Evolutionary conservation across 1,284 basidiomycete species (phyloP), one percentile per base, ranked within the genome.

Genomic region (Moniliophthora roreri): DNA sequence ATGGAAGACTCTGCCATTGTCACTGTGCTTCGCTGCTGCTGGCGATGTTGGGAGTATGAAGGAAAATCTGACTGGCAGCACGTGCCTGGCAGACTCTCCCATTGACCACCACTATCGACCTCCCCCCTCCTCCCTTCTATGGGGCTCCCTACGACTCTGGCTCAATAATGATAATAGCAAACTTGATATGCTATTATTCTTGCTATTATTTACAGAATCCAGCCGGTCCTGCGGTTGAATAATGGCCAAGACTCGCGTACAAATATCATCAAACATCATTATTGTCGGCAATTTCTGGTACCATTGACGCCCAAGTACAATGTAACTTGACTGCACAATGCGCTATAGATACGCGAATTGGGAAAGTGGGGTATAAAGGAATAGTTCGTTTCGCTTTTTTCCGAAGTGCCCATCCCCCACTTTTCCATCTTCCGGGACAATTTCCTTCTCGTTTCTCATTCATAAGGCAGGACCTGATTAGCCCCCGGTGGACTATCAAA

Each of bases 1-100:
- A 71, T 66, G 49, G 70, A 23, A 21, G 51, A 32, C 20, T 82
- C 79, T 21, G 79, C 64, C 81, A 81, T 82, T 41, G 18, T 39
- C 40, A 20, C n/a, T 13, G 37, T n/a, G 20, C 6, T 36, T n/a
- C n/a, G 15, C 21, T 26, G 18, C 21, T 18, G 20, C 6, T 6
- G n/a, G n/a, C 24, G 41, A n/a, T 24, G 24, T 15, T 23, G 3
- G 7, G 15, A n/a, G 20, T 2, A 44, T 24, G 18, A 24, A 11
- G 2, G 16, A 40, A 40, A 40, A 40, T 16, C 16, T 10, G 39
- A 40, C 13, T 13, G 39, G 9, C 16, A 40, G n/a, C 39, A 40
- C 39, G 39, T 40, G 39, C n/a, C n/a, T 16, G 11, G 39, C 9
- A 11, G 2, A 9, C n/a, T 16, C 16, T 16, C 39, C 21, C 16